Base-by-base conservation (phyloP, 805 yeast species). In the Kodamaea jinghongensis region DNA sequence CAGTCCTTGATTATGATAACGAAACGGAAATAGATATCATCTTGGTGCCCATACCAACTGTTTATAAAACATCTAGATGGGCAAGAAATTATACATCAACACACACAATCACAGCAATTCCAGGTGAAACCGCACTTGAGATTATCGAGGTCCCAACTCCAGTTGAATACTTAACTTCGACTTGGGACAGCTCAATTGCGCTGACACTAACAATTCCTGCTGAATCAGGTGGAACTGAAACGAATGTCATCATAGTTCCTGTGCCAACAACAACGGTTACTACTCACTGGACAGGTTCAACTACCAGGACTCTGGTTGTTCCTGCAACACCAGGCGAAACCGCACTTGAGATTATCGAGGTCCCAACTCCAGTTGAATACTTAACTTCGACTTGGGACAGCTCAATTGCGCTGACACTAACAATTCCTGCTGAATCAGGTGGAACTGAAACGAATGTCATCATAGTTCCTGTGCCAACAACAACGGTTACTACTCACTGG, bases 271-370 rank as follows among this genome's bases (percentile, higher is more conserved):
- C 28, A 4, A 38, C 41, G n/a, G 17, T 28, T 9, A 38, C 41
- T 8, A 14, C 37, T 2, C 27, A 28, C 9, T 26, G 47, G 23
- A 39, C 41, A 4, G 47, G 44, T 12, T 55, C 60, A 4, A 47
- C 37, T 32, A 55, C 60, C 3, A 50, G 49, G 17, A 50, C 44
- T 12, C 55, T 52, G n/a, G 44, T 44, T 15, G 54, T 50, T 13
- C 58, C 60, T 2, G 26, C 37, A 6, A 22, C 6, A 4, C 30
- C 34, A 8, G 40, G 31, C 2, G 28, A 23, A 27, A 38, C 41
- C n/a, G 28, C 17, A 2, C 25, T 42, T 14, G 43, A 16, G 31
- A 34, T 14, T 17, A 36, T 11, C 22, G 44, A 45, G 10, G 36
- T 23, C 1, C 32, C 48, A 5, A 15, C 37, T 9, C n/a, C 34